Evolutionary conservation across 2,329 filamentous ascomycete species (phyloP).

Genomic region (Venturiaceae sp.): DNA sequence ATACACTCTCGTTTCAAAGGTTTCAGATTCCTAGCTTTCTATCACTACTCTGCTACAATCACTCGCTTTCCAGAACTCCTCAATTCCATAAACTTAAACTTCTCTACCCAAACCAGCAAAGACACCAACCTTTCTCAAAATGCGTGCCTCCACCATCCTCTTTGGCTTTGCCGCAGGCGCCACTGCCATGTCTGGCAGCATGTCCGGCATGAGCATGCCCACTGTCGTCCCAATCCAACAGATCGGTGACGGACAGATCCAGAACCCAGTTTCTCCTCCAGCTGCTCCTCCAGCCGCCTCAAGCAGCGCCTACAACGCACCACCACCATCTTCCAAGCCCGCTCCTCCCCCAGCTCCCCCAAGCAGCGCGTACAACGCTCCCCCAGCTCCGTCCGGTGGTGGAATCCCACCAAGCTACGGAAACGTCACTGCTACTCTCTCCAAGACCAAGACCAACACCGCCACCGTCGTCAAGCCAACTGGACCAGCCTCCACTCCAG

Average conservation of each 20-base stretch:
- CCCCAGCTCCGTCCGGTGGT: not conserved
- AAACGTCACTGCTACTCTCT: not conserved
- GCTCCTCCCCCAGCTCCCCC: not conserved
- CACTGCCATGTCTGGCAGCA: not conserved
- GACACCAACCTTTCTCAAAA: not conserved
- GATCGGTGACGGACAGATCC: slow-evolving; percentile 9
- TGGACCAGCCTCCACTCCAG: not conserved
- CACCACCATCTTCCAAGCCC: not conserved
- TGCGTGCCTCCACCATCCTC: slow-evolving; percentile 6
- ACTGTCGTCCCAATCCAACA: slow-evolving; percentile 4
- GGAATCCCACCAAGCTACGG: not conserved
- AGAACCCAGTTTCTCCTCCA: slow-evolving; percentile 1
- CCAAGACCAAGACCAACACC: not conserved
- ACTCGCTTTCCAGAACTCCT: not conserved
- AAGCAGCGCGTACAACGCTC: not conserved
- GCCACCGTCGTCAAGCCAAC: slow-evolving; percentile 2
- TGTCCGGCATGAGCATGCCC: not conserved
- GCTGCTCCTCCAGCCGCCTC: not conserved
- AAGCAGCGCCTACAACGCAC: not conserved
- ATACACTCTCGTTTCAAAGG: not conserved
- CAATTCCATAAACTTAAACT: not conserved
- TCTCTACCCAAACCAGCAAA: not conserved
- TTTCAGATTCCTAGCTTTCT: not conserved
- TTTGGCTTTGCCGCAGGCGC: not conserved
- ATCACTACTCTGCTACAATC: not conserved